Evolutionary conservation across 345 rosid species (phyloP).

Genomic region (Heritiera fomes): DNA sequence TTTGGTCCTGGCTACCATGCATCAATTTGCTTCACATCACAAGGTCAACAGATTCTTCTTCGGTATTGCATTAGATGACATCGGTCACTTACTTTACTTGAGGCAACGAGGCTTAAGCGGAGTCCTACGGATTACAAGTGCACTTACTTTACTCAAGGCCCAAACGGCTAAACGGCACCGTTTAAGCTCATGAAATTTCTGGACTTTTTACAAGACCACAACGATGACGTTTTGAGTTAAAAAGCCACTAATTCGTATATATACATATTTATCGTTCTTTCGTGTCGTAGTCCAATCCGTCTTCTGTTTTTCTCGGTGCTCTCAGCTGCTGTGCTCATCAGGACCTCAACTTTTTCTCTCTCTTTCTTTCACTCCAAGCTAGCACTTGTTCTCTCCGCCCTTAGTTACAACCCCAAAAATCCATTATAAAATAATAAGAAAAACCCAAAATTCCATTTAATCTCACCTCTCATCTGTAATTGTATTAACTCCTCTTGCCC

Average conservation of each 20-base stretch:
- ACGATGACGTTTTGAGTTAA: background rate
- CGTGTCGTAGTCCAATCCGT: background rate
- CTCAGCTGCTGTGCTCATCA: too few species aligned
- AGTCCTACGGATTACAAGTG: too few species aligned
- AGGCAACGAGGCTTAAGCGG: too few species aligned
- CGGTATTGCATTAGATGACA: background rate
- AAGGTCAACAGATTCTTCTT: slow-evolving; percentile 55
- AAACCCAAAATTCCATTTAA: background rate
- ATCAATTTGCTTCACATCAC: slow-evolving; percentile 41
- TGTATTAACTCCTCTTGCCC: background rate
- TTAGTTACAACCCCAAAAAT: too few species aligned
- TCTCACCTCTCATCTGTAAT: background rate
- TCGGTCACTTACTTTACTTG: too few species aligned
- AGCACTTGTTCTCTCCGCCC: background rate
- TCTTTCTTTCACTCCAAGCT: background rate
- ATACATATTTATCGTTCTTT: too few species aligned
- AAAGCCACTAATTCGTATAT: background rate
- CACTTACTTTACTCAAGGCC: too few species aligned
- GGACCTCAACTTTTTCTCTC: too few species aligned
- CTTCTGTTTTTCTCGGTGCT: too few species aligned
- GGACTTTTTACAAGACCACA: too few species aligned
- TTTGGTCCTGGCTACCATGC: too few species aligned
- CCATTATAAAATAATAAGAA: background rate
- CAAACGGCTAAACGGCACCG: too few species aligned
- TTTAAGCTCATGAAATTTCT: background rate